Percentiles rank a stretch among this genome's conserved stretches.
Evolutionary conservation across 1,284 basidiomycete genomes (phyloP).

Genomic region (Omphalotus olearius): DNA sequence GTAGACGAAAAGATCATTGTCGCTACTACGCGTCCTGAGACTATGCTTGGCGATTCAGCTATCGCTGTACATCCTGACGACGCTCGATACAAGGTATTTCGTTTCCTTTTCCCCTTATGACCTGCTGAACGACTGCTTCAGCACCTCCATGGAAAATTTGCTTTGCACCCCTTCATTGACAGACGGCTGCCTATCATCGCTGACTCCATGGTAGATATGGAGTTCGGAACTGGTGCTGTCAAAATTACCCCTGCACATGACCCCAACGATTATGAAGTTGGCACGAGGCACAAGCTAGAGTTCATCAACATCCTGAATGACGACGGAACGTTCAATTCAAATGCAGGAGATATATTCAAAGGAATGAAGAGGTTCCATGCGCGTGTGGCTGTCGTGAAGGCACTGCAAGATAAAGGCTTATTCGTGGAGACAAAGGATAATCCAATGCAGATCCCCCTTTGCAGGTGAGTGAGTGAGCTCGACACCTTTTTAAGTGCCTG

Average conservation of each 20-base stretch:
- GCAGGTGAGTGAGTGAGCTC: constrained; percentile 47
- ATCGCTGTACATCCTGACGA: constrained; percentile 97
- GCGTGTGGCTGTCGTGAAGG: constrained; percentile 80
- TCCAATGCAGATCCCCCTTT: constrained; percentile 92
- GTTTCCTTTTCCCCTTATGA: background rate
- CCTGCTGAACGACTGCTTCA: constrained; percentile 22
- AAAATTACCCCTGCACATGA: constrained; percentile 99
- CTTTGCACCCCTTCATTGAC: constrained; percentile 85
- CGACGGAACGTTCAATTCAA: constrained; percentile 93
- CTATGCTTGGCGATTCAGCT: constrained; percentile 97
- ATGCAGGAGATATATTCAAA: constrained; percentile 82
- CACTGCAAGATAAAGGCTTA: constrained; percentile 81
- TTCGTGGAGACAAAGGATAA: constrained; percentile 95
- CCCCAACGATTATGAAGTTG: constrained; percentile 96
- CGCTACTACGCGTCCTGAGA: constrained; percentile 97
- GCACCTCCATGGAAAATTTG: constrained; percentile 94
- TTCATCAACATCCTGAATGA: constrained; percentile 98
- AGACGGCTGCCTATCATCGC: constrained; percentile 88
- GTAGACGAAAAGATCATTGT: constrained; percentile 90
- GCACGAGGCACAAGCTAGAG: constrained; percentile 82
- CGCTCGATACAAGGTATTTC: constrained; percentile 69
- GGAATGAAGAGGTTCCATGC: constrained; percentile 98
- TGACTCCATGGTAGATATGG: constrained; percentile 91
- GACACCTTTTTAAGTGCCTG: background rate
- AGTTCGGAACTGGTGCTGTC: constrained; percentile 97